phyloP scores from a whole-genome alignment of 306 rosid genomes.

The Gynostemma pentaphyllum region DNA sequence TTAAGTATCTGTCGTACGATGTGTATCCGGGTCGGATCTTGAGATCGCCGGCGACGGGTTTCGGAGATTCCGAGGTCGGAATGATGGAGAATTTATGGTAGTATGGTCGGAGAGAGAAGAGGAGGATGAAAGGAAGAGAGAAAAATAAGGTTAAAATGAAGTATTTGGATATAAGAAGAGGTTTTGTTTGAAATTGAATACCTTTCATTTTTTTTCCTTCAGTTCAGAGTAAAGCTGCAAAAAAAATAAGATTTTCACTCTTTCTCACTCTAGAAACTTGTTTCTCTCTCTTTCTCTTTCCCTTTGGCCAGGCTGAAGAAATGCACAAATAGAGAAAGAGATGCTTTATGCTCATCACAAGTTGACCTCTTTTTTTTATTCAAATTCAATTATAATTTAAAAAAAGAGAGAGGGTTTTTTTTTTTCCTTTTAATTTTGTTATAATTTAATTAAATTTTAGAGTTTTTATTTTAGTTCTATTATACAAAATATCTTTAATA shows the following conservation, averaged over 20 bases:
- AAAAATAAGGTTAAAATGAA: conserved; percentile 43
- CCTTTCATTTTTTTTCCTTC: conserved; percentile 38
- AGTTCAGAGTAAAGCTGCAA: background rate
- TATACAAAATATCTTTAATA: no score
- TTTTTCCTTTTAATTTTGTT: background rate
- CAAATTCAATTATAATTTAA: background rate
- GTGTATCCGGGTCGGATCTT: conserved; percentile 81
- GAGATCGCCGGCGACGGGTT: conserved; percentile 17
- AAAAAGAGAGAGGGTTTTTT: background rate
- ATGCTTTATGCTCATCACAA: background rate
- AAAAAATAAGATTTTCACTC: no score
- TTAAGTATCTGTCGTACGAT: conserved; percentile 62
- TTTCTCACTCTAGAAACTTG: background rate
- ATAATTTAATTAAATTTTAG: background rate
- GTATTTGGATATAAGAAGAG: conserved; percentile 23
- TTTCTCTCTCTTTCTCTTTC: background rate
- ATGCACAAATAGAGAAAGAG: conserved; percentile 7
- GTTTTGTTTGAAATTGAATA: conserved; percentile 17
- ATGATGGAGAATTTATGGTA: background rate
- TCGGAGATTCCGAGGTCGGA: background rate
- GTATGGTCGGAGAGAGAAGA: conserved; percentile 19
- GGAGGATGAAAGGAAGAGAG: conserved; percentile 39
- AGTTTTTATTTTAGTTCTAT: no score
- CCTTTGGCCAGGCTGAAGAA: conserved; percentile 3
- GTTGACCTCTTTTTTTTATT: background rate